phyloP scores from a whole-genome alignment of 768 basidiomycete genomes.

The Butyriboletus loyo region DNA sequence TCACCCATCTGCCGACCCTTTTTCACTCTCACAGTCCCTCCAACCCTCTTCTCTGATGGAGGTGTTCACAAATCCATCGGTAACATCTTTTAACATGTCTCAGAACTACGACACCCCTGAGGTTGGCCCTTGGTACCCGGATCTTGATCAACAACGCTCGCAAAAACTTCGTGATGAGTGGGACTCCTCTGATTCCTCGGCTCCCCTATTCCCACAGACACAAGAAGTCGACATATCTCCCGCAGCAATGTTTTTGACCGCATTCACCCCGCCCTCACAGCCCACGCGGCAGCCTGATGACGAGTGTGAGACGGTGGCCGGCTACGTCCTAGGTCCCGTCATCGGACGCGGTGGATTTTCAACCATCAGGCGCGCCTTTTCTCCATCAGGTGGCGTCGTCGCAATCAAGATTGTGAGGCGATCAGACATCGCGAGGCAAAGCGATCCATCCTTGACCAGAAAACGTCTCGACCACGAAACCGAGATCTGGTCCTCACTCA shows the following conservation, averaged over 20 bases:
- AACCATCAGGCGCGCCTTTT: slow-evolving; percentile 66
- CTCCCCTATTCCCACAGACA: slow-evolving; percentile 7
- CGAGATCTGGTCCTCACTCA: slow-evolving; percentile 67
- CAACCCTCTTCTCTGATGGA: slow-evolving; percentile 8
- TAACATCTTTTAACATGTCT: background rate
- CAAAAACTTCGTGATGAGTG: slow-evolving; percentile 9
- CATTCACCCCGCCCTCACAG: slow-evolving; percentile 47
- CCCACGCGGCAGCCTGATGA: slow-evolving; percentile 49
- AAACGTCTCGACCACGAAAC: slow-evolving; percentile 70
- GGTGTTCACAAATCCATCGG: slow-evolving; percentile 10
- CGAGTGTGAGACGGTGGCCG: slow-evolving; percentile 63
- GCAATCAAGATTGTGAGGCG: slow-evolving; percentile 83
- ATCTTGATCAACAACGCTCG: slow-evolving; percentile 29
- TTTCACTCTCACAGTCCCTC: slow-evolving; percentile 7
- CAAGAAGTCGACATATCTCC: slow-evolving; percentile 45
- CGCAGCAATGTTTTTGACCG: slow-evolving; percentile 71
- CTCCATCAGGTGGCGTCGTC: slow-evolving; percentile 60
- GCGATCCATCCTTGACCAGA: slow-evolving; percentile 44
- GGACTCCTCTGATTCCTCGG: background rate
- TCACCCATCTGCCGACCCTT: background rate
- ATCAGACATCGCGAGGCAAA: slow-evolving; percentile 52
- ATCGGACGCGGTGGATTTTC: slow-evolving; percentile 84
- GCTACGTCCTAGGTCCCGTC: slow-evolving; percentile 72
- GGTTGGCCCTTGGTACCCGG: slow-evolving; percentile 11
- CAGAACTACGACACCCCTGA: background rate